Percentiles rank a stretch among this genome's conserved stretches.
These are phyloP conservation scores for Quercus cerris DNA, from an alignment of 306 rosid genomes.

Conservation along the genomic window DNA sequence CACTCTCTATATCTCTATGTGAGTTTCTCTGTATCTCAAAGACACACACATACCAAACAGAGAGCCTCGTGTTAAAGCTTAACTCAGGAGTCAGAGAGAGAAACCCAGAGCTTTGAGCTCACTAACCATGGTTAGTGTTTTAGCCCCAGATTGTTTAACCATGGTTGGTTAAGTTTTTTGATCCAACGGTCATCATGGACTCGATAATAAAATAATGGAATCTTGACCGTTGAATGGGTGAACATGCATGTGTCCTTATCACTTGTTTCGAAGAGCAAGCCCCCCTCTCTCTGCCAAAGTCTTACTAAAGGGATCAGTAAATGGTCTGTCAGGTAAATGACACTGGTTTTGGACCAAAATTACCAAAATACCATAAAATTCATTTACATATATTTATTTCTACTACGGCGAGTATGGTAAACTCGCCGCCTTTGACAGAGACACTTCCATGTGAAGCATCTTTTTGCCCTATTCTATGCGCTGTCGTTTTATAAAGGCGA, in stretches of 20 bases:
- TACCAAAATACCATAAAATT: constrained; percentile 24
- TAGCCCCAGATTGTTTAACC: constrained; percentile 28
- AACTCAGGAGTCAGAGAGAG: constrained; percentile 19
- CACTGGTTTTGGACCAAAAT: not conserved
- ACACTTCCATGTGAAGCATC: constrained; percentile 28
- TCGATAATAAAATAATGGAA: constrained; percentile 29
- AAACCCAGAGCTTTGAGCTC: not conserved
- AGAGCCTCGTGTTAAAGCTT: constrained; percentile 30
- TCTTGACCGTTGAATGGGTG: constrained; percentile 56
- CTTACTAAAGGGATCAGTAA: constrained; percentile 28
- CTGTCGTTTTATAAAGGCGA: not conserved
- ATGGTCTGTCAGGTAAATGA: constrained; percentile 27
- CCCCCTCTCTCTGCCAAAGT: constrained; percentile 23
- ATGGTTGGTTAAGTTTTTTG: constrained; percentile 34
- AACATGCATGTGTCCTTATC: constrained; percentile 90
- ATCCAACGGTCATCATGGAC: constrained; percentile 32
- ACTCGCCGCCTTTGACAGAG: constrained; percentile 10
- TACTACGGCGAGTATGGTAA: not conserved
- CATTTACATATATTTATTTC: not conserved
- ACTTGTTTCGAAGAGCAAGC: constrained; percentile 48
- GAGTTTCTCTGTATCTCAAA: constrained; percentile 11
- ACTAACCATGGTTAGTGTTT: constrained; percentile 44
- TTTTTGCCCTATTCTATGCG: not conserved
- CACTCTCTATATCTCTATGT: not conserved
- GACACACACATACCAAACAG: constrained; percentile 14